Conservation (phyloP, 805 yeast species). For the Yarrowia deformans region DNA sequence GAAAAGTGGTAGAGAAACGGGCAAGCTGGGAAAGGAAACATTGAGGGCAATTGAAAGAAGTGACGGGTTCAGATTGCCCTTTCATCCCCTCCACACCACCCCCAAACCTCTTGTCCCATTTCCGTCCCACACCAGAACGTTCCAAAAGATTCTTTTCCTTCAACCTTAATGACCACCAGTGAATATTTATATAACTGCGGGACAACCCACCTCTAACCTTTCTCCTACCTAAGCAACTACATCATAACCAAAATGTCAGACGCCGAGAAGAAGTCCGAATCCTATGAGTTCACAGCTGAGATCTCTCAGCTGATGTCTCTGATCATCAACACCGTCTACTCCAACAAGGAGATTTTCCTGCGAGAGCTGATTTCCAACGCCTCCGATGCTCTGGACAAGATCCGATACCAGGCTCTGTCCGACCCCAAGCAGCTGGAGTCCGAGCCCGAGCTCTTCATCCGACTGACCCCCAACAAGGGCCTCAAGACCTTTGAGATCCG, state of each 20-base stretch:
- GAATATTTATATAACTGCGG: conserved; percentile 8
- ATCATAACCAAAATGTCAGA: conserved; percentile 14
- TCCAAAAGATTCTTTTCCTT: conserved; percentile 32
- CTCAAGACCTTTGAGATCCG: conserved; percentile 93
- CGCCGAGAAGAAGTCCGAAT: conserved; percentile 45
- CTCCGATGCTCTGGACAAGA: conserved; percentile 98
- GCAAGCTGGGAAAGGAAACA: too few species aligned
- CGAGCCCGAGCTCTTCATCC: conserved; percentile 95
- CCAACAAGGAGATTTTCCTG: conserved; percentile 98
- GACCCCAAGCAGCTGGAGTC: conserved; percentile 91
- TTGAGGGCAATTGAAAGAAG: neutral
- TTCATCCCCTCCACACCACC: neutral
- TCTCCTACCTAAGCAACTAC: neutral
- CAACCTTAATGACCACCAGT: conserved; percentile 1
- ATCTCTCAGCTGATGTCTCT: conserved; percentile 99
- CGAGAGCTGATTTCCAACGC: conserved; percentile 99
- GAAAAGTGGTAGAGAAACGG: too few species aligned
- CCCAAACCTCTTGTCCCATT: neutral
- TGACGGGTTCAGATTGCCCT: too few species aligned
- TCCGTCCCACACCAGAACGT: conserved; percentile 1
- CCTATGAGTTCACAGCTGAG: conserved; percentile 97
- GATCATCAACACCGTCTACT: conserved; percentile 99
- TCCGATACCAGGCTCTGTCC: conserved; percentile 93
- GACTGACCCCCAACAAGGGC: conserved; percentile 97
- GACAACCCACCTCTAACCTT: neutral